phyloP scores from a whole-genome alignment of 1,284 basidiomycete genomes.

The Coniophora puteana region DNA sequence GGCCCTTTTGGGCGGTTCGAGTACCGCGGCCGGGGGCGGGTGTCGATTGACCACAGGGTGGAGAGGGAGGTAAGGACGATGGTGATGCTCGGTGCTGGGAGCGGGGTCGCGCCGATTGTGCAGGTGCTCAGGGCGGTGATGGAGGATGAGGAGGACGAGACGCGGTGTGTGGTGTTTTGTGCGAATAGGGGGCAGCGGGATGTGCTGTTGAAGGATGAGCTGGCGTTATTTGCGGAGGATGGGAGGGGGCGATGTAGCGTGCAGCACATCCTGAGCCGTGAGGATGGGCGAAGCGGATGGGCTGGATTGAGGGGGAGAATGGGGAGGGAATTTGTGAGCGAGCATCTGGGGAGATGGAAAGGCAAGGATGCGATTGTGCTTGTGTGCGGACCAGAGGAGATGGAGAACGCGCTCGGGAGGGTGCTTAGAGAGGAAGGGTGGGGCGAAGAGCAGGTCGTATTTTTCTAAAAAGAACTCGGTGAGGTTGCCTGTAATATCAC shows the following conservation, averaged over 20 bases:
- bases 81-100: slow-evolving; percentile 61
- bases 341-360: slow-evolving; percentile 36
- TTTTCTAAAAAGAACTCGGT: no score
- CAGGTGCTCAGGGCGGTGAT: slow-evolving; percentile 52
- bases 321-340: slow-evolving; percentile 33
- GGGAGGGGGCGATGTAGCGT: slow-evolving; percentile 37
- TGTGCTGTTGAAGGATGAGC: slow-evolving; percentile 50
- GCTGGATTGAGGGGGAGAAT: slow-evolving; percentile 41
- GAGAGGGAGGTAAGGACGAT: slow-evolving; percentile 38
- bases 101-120: slow-evolving; percentile 58
- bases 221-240: slow-evolving; percentile 35
- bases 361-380: slow-evolving; percentile 39
- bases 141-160: slow-evolving; percentile 35
- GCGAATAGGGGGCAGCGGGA: slow-evolving; percentile 49
- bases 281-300: slow-evolving; percentile 36
- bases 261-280: slow-evolving; percentile 42
- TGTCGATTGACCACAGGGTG: slow-evolving; percentile 32
- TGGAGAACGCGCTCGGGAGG: slow-evolving; percentile 27
- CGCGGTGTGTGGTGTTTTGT: slow-evolving; percentile 50
- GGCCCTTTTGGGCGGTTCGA: slow-evolving; percentile 62
- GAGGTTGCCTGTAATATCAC: no score
- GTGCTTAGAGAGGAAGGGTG: slow-evolving; percentile 23
- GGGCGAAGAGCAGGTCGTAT: slow-evolving; percentile 25
- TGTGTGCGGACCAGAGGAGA: slow-evolving; percentile 51
- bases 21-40: slow-evolving; percentile 44